Evolutionary conservation across 164 flowering plant species (phyloP).

Genomic region (Paratinospora sagittata): DNA sequence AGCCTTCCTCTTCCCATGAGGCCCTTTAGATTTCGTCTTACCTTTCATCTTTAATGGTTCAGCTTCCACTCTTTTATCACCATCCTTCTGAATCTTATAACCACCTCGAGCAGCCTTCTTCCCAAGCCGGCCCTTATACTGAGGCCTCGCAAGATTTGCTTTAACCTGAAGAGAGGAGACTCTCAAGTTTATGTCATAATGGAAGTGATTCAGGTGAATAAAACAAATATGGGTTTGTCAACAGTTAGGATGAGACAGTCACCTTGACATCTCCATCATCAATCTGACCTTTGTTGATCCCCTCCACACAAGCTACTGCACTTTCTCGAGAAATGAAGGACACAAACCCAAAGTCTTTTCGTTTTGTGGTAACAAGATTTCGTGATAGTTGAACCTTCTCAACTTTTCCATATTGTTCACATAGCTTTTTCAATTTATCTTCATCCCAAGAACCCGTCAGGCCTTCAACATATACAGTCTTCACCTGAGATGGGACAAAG

Average conservation of each 20-base stretch:
- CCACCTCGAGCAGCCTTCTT: constrained; percentile 34
- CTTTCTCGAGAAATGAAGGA: constrained; percentile 34
- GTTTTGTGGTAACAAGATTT: constrained; percentile 18
- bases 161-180: constrained; percentile 25
- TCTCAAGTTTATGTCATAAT: not conserved
- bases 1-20: constrained; percentile 24
- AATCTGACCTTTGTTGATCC: constrained; percentile 27
- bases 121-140: constrained; percentile 28
- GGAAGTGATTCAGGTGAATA: not conserved
- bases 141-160: constrained; percentile 39
- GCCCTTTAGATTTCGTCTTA: constrained; percentile 13
- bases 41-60: constrained; percentile 20
- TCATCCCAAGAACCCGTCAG: constrained; percentile 40
- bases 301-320: constrained; percentile 39
- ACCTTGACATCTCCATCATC: constrained; percentile 35
- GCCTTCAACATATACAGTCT: constrained; percentile 35
- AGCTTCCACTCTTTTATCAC: constrained; percentile 12
- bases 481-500: constrained; percentile 25
- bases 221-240: not conserved
- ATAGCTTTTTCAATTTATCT: constrained; percentile 27
- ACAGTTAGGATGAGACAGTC: not conserved
- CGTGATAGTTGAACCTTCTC: constrained; percentile 34
- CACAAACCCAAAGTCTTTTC: constrained; percentile 40
- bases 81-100: constrained; percentile 26
- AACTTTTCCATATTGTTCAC: constrained; percentile 36